Percentiles rank a stretch among this genome's conserved stretches.
phyloP scores from a whole-genome alignment of 108 stramenopile genomes.

The Cyclotella choctawhatcheeana region DNA sequence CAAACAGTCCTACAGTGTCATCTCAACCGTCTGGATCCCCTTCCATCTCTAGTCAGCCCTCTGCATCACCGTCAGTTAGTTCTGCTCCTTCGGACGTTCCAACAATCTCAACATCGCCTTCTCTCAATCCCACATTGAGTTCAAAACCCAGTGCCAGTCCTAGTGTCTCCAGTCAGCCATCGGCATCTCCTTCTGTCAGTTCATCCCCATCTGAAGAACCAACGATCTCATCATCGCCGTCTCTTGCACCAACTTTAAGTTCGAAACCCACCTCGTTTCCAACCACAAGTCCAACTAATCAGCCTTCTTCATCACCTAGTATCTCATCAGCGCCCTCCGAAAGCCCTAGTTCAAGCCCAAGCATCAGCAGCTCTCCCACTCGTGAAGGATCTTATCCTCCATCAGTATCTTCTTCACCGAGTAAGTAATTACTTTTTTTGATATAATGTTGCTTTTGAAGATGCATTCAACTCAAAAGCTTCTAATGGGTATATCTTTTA shows the following conservation, averaged over 20 bases:
- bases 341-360: not conserved
- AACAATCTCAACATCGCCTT: not conserved
- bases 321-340: not conserved
- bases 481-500: not conserved
- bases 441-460: not conserved
- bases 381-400: constrained; percentile 5
- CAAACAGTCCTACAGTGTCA: constrained; percentile 3
- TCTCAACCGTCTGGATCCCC: not conserved
- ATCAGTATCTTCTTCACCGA: constrained; percentile 5
- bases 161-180: not conserved
- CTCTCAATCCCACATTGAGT: not conserved
- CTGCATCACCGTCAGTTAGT: not conserved
- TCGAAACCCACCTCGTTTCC: not conserved
- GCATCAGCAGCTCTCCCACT: not conserved
- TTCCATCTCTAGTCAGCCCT: constrained; percentile 1
- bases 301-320: constrained; percentile 1
- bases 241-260: not conserved
- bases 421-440: not conserved
- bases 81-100: not conserved
- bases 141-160: not conserved
- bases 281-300: not conserved
- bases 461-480: not conserved
- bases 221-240: not conserved
- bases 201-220: not conserved
- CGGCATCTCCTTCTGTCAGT: constrained; percentile 1